Evolutionary conservation across 2,329 filamentous ascomycete genomes (phyloP).

Genomic region (Emmonsiellopsis sp.): DNA sequence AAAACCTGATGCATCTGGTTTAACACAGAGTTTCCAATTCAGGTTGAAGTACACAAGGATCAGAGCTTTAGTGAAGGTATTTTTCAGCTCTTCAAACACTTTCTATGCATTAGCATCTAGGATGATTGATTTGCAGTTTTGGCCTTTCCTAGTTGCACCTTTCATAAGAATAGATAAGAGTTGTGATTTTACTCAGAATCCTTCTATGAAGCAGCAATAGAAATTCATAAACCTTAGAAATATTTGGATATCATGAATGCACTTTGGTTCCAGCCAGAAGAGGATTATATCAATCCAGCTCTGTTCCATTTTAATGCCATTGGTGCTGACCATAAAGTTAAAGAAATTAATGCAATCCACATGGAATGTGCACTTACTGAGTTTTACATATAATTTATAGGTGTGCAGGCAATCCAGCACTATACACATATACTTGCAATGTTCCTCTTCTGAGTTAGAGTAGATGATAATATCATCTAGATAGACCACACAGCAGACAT

Average conservation of each 20-base stretch:
- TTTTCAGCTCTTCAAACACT: constrained; percentile 10
- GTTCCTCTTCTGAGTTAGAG: constrained; percentile 1
- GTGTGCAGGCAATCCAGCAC: constrained; percentile 4
- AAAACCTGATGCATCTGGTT: constrained; percentile 17
- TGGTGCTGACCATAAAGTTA: constrained; percentile 9
- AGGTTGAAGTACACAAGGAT: constrained; percentile 16
- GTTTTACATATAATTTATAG: constrained; percentile 4
- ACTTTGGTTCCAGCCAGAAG: constrained; percentile 15
- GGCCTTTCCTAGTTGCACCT: background rate
- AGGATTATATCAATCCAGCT: constrained; percentile 12
- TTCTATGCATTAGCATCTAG: constrained; percentile 8
- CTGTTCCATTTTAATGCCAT: constrained; percentile 12
- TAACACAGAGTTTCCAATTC: constrained; percentile 9
- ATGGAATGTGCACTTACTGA: constrained; percentile 12
- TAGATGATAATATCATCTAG: constrained; percentile 3
- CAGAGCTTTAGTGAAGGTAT: constrained; percentile 11
- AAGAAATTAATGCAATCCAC: constrained; percentile 8
- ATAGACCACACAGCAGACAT: background rate
- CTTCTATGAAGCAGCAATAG: constrained; percentile 22
- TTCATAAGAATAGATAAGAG: constrained; percentile 12
- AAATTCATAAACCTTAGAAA: constrained; percentile 28
- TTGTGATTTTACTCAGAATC: constrained; percentile 13
- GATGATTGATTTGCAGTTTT: background rate
- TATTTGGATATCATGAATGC: constrained; percentile 12
- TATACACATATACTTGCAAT: constrained; percentile 3